Base-by-base conservation (phyloP, 1,284 basidiomycete species). In the Stygiomarasmius scandens region DNA sequence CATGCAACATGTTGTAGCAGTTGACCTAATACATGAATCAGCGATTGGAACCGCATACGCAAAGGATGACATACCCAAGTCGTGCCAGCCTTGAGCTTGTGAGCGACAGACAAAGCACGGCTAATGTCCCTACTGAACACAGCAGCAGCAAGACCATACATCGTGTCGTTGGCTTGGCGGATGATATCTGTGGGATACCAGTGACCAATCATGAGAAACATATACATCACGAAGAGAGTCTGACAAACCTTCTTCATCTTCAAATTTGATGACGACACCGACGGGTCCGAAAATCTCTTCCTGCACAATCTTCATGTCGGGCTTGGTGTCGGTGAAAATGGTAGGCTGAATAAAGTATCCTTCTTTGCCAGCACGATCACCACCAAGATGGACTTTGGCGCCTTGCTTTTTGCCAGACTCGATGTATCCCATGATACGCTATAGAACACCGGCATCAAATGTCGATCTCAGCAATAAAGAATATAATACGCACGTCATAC, bases 281-380 rank as follows among this genome's bases (percentile, higher is more conserved):
- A 93, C 90, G 43, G 94, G 94, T 19, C 93, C 95, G 67, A 95
- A 95, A 65, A 95, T 94, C 74, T 97, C 95, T 74, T 97, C 95
- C 64, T 81, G 77, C 51, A 90, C 86, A 67, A 98, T 96, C 74
- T 84, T 89, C 90, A 95, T 94, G 63, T 89, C 81, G 32, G 85
- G 80, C 55, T 79, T 82, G 58, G 84, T 83, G 68, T 94, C 78
- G 45, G 89, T 89, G 79, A 96, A 95, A 72, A 96, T 85, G 29
- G 94, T 96, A 3, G 90, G 92, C 61, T 84, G 63, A 71, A 92
- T 85, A 74, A 83, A 91, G 76, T 81, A 91, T 0, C 90, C 90
- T 70, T 92, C 84, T 6, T 22, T 46, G 45, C 93, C 90, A 67
- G 87, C 75, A 29, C 88, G 85, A 63, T 83, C 80, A 38, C 96